A percentile compares a stretch with the other conserved stretches of the same genome.
Conservation (phyloP, 331 rosid species). For the Malus hybrid region DNA sequence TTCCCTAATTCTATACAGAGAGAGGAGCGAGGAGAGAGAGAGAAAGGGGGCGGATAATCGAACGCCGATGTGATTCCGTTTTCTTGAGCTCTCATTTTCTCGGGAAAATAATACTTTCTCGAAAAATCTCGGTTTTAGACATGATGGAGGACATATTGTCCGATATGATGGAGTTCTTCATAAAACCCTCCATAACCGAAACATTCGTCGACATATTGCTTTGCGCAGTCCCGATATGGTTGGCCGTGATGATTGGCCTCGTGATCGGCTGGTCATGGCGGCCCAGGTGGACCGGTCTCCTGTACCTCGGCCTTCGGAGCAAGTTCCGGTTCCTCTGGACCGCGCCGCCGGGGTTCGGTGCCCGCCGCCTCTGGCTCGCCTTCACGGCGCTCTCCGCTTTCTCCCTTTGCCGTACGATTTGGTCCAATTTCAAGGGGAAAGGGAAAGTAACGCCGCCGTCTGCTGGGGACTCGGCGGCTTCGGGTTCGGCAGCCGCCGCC, state of each 20-base stretch:
- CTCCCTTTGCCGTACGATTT: slow-evolving; percentile 68
- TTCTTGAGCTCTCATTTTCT: slow-evolving; percentile 4
- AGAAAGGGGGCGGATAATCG: neutral
- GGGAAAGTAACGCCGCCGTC: slow-evolving; percentile 29
- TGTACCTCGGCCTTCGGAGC: slow-evolving; percentile 84
- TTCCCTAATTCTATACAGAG: neutral
- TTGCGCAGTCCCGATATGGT: slow-evolving; percentile 96
- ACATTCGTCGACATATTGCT: slow-evolving; percentile 93
- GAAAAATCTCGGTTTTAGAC: neutral
- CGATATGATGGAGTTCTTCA: slow-evolving; percentile 63
- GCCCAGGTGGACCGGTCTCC: slow-evolving; percentile 90
- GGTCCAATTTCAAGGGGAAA: slow-evolving; percentile 55
- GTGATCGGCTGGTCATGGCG: slow-evolving; percentile 95
- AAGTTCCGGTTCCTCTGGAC: slow-evolving; percentile 84
- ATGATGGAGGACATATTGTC: slow-evolving; percentile 68
- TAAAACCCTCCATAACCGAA: slow-evolving; percentile 73
- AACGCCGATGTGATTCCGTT: slow-evolving; percentile 21
- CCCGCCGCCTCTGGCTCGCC: slow-evolving; percentile 90
- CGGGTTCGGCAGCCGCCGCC: neutral
- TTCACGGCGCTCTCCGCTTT: slow-evolving; percentile 90
- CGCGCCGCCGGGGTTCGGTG: slow-evolving; percentile 95
- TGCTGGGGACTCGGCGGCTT: slow-evolving; percentile 17
- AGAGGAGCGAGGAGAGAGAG: neutral
- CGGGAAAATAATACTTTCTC: neutral
- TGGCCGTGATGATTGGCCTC: slow-evolving; percentile 91